A percentile compares a stretch with the other conserved stretches of the same genome.
These are phyloP conservation scores for Medicago ruthenica DNA, from an alignment of 306 rosid genomes.

Conservation along the genomic window DNA sequence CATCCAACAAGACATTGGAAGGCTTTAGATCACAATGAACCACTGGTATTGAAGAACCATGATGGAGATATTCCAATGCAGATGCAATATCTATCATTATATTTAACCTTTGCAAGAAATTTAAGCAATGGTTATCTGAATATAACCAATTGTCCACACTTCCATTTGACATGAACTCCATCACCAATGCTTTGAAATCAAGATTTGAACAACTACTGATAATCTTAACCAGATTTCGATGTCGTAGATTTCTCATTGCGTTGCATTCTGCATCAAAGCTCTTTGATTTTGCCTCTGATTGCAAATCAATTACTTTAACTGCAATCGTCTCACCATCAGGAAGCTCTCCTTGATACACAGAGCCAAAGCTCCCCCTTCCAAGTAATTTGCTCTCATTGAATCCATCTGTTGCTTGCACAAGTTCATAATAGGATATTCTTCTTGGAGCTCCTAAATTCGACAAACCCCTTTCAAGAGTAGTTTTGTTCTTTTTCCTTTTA, in stretches of 20 bases:
- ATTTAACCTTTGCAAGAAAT: constrained; percentile 25
- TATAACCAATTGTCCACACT: constrained; percentile 37
- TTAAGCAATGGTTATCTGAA: constrained; percentile 11
- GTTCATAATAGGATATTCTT: constrained; percentile 36
- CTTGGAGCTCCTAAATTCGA: not conserved
- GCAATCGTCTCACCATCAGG: constrained; percentile 30
- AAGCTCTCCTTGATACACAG: constrained; percentile 30
- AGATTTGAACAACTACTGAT: not conserved
- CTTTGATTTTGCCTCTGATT: not conserved
- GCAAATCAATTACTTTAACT: constrained; percentile 34
- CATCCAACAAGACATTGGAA: constrained; percentile 48
- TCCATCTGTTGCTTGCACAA: not conserved
- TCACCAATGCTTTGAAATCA: constrained; percentile 26
- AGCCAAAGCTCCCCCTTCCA: constrained; percentile 38
- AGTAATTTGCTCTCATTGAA: constrained; percentile 31
- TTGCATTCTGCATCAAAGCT: constrained; percentile 24
- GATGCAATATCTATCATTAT: constrained; percentile 22
- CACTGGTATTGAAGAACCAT: constrained; percentile 10
- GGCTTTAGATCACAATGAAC: constrained; percentile 58
- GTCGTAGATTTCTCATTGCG: constrained; percentile 39
- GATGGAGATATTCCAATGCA: constrained; percentile 47
- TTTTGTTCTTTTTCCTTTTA: not conserved
- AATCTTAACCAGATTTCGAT: constrained; percentile 36
- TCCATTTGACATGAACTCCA: constrained; percentile 8
- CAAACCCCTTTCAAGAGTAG: not conserved